Base-by-base conservation (phyloP, 371 early-diverging fungal species). In the Mortierella sp. region DNA sequence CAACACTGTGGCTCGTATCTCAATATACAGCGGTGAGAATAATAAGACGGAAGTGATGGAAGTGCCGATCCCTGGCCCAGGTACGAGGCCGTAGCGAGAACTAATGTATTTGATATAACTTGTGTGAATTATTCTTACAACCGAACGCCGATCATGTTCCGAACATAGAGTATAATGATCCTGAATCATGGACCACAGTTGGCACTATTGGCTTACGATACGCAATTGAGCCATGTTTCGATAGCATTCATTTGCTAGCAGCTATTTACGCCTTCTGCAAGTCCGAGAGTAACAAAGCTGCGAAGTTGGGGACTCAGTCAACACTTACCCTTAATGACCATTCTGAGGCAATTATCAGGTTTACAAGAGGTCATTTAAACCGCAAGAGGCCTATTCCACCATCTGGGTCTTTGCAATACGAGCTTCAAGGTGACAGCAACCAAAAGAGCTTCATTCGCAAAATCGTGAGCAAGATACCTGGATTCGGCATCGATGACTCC, bases 161-260 rank as follows among this genome's bases (percentile, higher is more conserved):
- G 3, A 36, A 36, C 28, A 28, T 10, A 55, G 55, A 55, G 13
- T 55, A 55, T 28, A 55, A 3, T 1, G 32, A 32, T 2, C 28
- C 10, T 28, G 22, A 7, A 16, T 13, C 50, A n/a, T 4, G 50
- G 16, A n/a, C 55, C 22, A 3, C 55, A 13, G 55, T 36, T 6
- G 36, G 55, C 4, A 58, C 57, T 22, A 63, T 57, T 5, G 74
- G 71, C 3, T 65, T 68, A 4, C 72, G 66, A 15, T 61, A 47
- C 24, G 69, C 75, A 4, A 69, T 74, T 32, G 16, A 62, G 1
- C 41, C 55, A 11, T 74, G 75, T 40, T 70, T 75, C 60, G 60
- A 61, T 21, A 80, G 75, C 19, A 57, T 75, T 8, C 76, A 80
- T 32, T 62, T 80, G 8, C 65, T 80, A 3, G 81, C 81, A 0